Conservation (phyloP, 768 basidiomycete genomes). For the Russula griseocarnosa region DNA sequence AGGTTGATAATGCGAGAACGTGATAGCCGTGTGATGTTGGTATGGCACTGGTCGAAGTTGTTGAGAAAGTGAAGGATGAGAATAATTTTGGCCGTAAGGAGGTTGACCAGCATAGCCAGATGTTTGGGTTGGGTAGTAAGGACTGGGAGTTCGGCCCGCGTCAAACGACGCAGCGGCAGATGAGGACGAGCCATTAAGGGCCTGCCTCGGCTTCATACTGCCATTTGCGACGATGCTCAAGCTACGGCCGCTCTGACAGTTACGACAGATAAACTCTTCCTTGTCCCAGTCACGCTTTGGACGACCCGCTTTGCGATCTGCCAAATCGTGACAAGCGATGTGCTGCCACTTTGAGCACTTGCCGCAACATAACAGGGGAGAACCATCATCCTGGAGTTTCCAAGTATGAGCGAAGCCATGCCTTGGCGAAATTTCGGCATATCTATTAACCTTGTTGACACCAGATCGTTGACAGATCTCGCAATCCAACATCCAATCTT, state of each 20-base stretch:
- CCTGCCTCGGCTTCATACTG: slow-evolving; percentile 10
- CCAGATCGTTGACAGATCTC: slow-evolving; percentile 76
- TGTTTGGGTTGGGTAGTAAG: slow-evolving; percentile 15
- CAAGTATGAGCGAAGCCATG: slow-evolving; percentile 17
- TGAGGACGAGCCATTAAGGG: slow-evolving; percentile 11
- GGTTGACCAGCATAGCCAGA: slow-evolving; percentile 10
- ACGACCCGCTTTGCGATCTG: slow-evolving; percentile 59
- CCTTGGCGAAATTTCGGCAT: neutral
- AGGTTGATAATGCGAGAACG: slow-evolving; percentile 29
- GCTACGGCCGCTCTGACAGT: slow-evolving; percentile 42
- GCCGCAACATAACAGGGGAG: slow-evolving; percentile 78
- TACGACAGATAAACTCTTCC: slow-evolving; percentile 76
- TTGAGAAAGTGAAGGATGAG: slow-evolving; percentile 1
- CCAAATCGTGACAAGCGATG: slow-evolving; percentile 74
- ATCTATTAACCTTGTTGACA: slow-evolving; percentile 59
- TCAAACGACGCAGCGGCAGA: neutral
- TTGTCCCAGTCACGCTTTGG: slow-evolving; percentile 75
- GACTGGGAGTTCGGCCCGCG: slow-evolving; percentile 8
- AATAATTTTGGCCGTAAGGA: slow-evolving; percentile 13
- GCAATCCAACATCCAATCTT: slow-evolving; percentile 84
- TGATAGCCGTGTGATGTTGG: slow-evolving; percentile 23
- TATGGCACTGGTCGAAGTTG: slow-evolving; percentile 1
- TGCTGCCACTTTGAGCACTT: slow-evolving; percentile 87
- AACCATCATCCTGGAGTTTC: slow-evolving; percentile 64
- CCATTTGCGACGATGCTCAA: neutral